phyloP scores from a whole-genome alignment of 2,329 filamentous ascomycete species.

The Pseudogymnoascus sp. region DNA sequence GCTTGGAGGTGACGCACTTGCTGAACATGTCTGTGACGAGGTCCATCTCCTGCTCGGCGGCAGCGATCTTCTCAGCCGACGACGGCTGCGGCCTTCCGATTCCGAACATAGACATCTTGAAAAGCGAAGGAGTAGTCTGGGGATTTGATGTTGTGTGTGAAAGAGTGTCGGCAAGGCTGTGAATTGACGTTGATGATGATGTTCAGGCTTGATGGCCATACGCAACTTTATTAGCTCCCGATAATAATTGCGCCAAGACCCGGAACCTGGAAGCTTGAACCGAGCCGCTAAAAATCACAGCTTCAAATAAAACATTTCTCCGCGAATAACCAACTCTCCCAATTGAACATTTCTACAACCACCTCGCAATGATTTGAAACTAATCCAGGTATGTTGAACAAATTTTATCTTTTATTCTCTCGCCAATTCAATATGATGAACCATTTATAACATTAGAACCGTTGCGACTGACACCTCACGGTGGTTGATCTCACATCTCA shows the following conservation, averaged over 20 bases:
- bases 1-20: constrained; percentile 53
- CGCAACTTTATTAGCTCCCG: constrained; percentile 8
- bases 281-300: constrained; percentile 19
- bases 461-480: constrained; percentile 50
- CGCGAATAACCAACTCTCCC: background rate
- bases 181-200: constrained; percentile 11
- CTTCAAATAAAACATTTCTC: constrained; percentile 12
- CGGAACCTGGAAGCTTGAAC: constrained; percentile 13
- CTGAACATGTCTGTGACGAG: constrained; percentile 98
- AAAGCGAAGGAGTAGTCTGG: background rate
- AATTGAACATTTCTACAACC: constrained; percentile 16
- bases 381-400: background rate
- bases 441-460: constrained; percentile 46
- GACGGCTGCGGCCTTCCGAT: constrained; percentile 74
- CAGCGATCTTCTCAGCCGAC: constrained; percentile 94
- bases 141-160: background rate
- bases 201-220: constrained; percentile 7
- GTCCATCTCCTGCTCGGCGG: constrained; percentile 94
- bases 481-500: constrained; percentile 48
- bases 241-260: constrained; percentile 7
- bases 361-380: background rate
- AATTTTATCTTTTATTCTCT: background rate
- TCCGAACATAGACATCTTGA: constrained; percentile 65
- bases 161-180: background rate
- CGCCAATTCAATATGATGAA: constrained; percentile 39